These are phyloP conservation scores for Isochrysis galbana DNA, from an alignment of 78 protist species.

Conservation along the genomic window DNA sequence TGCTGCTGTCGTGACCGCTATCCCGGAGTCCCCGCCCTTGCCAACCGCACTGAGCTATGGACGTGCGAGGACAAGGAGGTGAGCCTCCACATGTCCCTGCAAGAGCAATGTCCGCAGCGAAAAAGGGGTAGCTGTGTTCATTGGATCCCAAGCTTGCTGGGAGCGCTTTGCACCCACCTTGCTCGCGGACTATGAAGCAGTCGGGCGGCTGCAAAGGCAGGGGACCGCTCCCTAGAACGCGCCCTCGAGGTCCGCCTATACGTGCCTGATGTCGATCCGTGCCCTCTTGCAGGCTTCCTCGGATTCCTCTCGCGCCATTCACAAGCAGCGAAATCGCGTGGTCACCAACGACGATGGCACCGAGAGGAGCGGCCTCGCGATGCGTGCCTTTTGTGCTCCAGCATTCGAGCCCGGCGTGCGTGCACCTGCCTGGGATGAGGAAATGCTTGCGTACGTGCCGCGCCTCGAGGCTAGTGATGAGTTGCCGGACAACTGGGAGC, in stretches of 20 bases:
- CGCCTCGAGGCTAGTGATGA: too few relatives aligned
- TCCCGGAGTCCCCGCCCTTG: neutral
- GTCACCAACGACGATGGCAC: neutral
- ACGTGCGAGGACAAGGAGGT: neutral
- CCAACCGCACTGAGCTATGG: neutral
- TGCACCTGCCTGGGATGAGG: neutral
- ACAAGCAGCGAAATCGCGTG: neutral
- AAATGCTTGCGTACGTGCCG: neutral
- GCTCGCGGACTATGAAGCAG: too few relatives aligned
- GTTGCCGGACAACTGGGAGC: neutral
- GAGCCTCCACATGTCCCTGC: too few relatives aligned
- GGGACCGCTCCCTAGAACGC: too few relatives aligned
- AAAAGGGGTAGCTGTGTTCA: too few relatives aligned
- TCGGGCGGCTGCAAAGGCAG: neutral
- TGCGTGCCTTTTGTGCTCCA: neutral
- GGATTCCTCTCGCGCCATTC: neutral
- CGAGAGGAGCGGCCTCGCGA: neutral
- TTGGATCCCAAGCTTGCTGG: too few relatives aligned
- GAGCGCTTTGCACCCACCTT: too few relatives aligned
- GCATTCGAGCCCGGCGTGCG: neutral
- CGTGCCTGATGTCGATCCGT: too few relatives aligned
- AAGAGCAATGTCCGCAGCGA: too few relatives aligned
- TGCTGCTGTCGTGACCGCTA: constrained; percentile 7
- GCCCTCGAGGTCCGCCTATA: too few relatives aligned
- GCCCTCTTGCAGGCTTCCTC: neutral